A percentile compares a stretch with the other conserved stretches of the same genome.
Evolutionary conservation across 2,329 filamentous ascomycete species (phyloP).

Genomic region (Claviceps citrina): DNA sequence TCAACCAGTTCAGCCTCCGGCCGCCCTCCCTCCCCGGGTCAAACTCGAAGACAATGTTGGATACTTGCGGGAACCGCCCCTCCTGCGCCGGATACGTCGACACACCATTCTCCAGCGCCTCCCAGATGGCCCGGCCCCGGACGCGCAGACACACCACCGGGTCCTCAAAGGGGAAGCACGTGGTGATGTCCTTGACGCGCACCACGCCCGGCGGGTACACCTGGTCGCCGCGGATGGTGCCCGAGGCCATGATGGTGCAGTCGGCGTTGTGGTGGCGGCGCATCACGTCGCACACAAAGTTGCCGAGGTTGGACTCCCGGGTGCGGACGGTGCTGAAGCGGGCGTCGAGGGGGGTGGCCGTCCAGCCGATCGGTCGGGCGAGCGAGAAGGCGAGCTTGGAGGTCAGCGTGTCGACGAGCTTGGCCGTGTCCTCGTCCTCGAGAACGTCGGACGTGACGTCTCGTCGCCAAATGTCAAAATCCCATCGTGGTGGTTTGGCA

Average conservation of each 20-base stretch:
- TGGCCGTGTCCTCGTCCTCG: conserved; percentile 43
- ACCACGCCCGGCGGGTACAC: conserved; percentile 72
- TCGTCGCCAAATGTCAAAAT: conserved; percentile 60
- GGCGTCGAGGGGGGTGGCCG: conserved; percentile 65
- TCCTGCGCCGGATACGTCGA: conserved; percentile 70
- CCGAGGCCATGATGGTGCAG: conserved; percentile 69
- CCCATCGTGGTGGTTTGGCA: conserved; percentile 39
- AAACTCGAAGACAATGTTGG: conserved; percentile 63
- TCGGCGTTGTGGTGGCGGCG: conserved; percentile 66
- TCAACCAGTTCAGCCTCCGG: conserved; percentile 46
- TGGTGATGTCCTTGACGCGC: conserved; percentile 65
- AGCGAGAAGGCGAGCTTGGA: conserved; percentile 60
- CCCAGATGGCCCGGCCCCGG: conserved; percentile 55
- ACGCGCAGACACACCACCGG: conserved; percentile 66
- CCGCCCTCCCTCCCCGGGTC: conserved; percentile 46
- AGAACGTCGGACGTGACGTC: conserved; percentile 57
- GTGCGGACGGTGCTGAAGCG: conserved; percentile 70
- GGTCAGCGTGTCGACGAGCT: conserved; percentile 53
- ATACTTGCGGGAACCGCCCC: conserved; percentile 72
- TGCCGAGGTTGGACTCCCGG: conserved; percentile 70
- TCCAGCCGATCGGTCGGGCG: conserved; percentile 72
- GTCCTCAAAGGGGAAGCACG: conserved; percentile 87
- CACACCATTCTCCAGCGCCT: conserved; percentile 75
- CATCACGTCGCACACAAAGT: conserved; percentile 89
- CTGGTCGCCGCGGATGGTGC: conserved; percentile 77